Conservation (phyloP, 306 rosid genomes). For the Mimosa pudica region DNA sequence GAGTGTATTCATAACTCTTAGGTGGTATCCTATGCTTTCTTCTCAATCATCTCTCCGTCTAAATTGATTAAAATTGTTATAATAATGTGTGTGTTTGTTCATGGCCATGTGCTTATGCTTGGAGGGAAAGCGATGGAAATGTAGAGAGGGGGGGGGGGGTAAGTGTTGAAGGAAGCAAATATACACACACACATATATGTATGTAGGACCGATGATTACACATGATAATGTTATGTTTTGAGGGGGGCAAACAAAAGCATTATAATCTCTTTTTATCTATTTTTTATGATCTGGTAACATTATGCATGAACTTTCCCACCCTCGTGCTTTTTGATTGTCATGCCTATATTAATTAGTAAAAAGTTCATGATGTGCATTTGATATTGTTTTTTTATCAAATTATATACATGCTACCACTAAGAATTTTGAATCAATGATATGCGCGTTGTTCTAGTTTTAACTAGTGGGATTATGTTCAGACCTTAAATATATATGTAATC, state of each 20-base stretch:
- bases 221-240: constrained; percentile 5
- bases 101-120: not conserved
- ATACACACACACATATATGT: not conserved
- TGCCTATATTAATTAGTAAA: no score
- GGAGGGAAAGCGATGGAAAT: not conserved
- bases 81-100: not conserved
- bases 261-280: not conserved
- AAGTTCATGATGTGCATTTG: no score
- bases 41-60: not conserved
- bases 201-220: not conserved
- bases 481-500: no score
- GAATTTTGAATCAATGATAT: no score
- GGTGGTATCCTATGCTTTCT: constrained; percentile 71
- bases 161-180: not conserved
- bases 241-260: constrained; percentile 8
- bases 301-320: constrained; percentile 5
- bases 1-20: constrained; percentile 52
- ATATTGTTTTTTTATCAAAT: no score
- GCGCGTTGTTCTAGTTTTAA: no score
- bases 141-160: not conserved
- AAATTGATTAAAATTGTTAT: not conserved
- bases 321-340: not conserved
- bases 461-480: no score
- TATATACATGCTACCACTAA: no score
- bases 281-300: not conserved